Evolutionary conservation across 148 eudicot species (phyloP).

Genomic region (Simmondsia chinensis): DNA sequence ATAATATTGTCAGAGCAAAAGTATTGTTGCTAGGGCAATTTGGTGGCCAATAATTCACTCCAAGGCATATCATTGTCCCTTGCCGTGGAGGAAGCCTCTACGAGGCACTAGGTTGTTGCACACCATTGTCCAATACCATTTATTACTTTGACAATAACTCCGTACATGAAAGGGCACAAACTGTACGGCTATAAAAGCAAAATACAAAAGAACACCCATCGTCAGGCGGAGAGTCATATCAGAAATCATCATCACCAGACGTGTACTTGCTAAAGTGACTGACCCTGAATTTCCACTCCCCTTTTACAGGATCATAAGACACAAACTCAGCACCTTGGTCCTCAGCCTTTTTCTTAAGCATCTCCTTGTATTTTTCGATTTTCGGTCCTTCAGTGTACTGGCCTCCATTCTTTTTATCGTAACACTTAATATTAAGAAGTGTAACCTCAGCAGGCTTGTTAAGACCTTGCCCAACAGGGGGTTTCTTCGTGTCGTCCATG

Average conservation of each 20-base stretch:
- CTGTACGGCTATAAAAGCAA: too few relatives aligned
- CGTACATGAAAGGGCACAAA: too few relatives aligned
- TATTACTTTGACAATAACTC: too few relatives aligned
- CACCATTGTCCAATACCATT: too few relatives aligned
- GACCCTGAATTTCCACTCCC: conserved; percentile 93
- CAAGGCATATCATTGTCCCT: too few relatives aligned
- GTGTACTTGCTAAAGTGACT: conserved; percentile 67
- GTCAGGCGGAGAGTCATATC: neutral
- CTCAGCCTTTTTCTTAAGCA: conserved; percentile 74
- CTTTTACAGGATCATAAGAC: conserved; percentile 66
- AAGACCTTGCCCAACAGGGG: conserved; percentile 94
- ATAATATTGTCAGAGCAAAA: too few relatives aligned
- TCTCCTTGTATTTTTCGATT: conserved; percentile 73
- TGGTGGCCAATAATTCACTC: too few relatives aligned
- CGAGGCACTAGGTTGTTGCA: too few relatives aligned
- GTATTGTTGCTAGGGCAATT: too few relatives aligned
- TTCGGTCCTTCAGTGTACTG: conserved; percentile 66
- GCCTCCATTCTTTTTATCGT: conserved; percentile 64
- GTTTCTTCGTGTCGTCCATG: conserved; percentile 84
- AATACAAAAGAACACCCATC: too few relatives aligned
- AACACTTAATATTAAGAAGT: conserved; percentile 77
- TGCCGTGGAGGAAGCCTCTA: too few relatives aligned
- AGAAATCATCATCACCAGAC: conserved; percentile 35
- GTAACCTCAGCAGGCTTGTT: conserved; percentile 93
- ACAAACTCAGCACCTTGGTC: conserved; percentile 91